A percentile compares a stretch with the other conserved stretches of the same genome.
phyloP scores from a whole-genome alignment of 495 filamentous ascomycete genomes.

The Penicillium subrubescens region DNA sequence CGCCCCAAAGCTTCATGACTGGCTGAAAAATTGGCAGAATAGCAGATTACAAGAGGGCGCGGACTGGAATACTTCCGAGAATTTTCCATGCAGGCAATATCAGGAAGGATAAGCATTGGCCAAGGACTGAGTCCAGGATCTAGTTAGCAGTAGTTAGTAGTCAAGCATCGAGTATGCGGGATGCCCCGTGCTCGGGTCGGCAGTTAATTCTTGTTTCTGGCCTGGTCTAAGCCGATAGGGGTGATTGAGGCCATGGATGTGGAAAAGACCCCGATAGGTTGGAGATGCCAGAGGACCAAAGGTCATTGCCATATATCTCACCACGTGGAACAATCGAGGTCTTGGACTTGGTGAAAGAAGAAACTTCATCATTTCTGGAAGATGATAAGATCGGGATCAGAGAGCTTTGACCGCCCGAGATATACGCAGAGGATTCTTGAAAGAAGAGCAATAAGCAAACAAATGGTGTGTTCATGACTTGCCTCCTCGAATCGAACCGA shows the following conservation, averaged over 20 bases:
- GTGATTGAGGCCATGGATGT: neutral
- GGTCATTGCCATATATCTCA: neutral
- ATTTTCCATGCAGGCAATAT: neutral
- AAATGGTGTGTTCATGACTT: no score
- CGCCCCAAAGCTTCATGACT: constrained; percentile 7
- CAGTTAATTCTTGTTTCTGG: neutral
- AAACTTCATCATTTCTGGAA: neutral
- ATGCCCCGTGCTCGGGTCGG: neutral
- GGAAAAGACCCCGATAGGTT: neutral
- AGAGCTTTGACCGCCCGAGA: no score
- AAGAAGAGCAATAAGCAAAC: no score
- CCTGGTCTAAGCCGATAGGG: neutral
- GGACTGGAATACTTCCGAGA: constrained; percentile 1
- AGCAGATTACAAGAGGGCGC: neutral
- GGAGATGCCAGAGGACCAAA: neutral
- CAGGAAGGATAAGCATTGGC: neutral
- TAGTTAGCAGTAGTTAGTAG: no score
- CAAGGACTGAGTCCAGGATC: no score
- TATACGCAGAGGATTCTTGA: no score
- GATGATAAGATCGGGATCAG: no score
- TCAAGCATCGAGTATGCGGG: neutral
- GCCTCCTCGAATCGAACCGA: no score
- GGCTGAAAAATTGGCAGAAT: neutral
- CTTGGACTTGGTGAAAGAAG: neutral
- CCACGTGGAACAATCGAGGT: neutral